Base-by-base conservation (phyloP, 306 rosid genomes). In the Delonix regia region DNA sequence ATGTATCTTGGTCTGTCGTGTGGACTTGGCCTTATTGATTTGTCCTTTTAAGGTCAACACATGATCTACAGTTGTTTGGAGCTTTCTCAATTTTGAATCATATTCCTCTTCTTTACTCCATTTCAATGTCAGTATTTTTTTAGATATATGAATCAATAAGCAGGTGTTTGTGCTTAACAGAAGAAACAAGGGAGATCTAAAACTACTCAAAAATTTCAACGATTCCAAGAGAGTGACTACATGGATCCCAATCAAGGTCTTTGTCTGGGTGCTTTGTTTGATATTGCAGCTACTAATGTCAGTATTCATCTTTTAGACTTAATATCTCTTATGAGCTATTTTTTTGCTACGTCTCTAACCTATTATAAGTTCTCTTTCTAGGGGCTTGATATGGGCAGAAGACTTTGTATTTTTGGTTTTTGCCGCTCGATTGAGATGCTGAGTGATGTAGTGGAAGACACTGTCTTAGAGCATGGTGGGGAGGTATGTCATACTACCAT, bases 371-470 rank as follows among this genome's bases (percentile, higher is more conserved):
- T 78, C 56, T 84, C 53, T 55, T 74, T 80, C 38, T 70, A 95
- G 99, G 99, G 99, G 75, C 99, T 92, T 77, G 97, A 94, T 84
- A 87, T 70, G 93, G 93, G 97, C 18, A 86, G 99, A 86, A 88
- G 91, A 80, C 92, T 94, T 21, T 94, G 99, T 69, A 92, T 94
- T 66, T 90, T 89, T 76, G 97, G 99, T 16, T 94, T 92, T 81
- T 94, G 99, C 87, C 97, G 95, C 63, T 94, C 99, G 73, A 83
- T 94, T 68, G 99, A 94, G 88, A 94, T 94, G 99, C 92, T 94
- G 44, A 92, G 95, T 79, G 97, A 94, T 82, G 99, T 94, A 62
- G 97, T 94, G 69, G 94, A 94, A 85, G 97, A 92, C 88, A 92
- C 94, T 9, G 97, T 94, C 74, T 83, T 94, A 80, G 97, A 90